Base-by-base conservation (phyloP, 345 rosid species). In the Gossypium ekmanianum region DNA sequence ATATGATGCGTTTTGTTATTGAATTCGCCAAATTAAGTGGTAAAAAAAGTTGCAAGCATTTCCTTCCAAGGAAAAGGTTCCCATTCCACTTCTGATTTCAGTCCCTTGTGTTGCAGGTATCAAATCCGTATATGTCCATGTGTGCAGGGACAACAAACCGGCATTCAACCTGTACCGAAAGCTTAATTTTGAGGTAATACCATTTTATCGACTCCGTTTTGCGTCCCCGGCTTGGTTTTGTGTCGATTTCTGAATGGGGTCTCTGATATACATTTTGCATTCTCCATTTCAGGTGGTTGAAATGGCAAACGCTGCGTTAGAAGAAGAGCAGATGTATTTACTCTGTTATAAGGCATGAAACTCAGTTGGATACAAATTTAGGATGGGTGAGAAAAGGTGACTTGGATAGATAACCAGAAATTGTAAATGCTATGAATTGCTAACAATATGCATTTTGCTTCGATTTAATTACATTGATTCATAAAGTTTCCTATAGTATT, bases 151-250 rank as follows among this genome's bases (percentile, higher is more conserved):
- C 81, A 94, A 94, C 77, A 52, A 43, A 61, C 81, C 85, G 66
- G 98, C 97, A 11, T 89, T 84, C 71, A 75, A 87, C 24, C 82
- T 92, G 75, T 94, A 92, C 27, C 50, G 81, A 43, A 88, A 88
- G 82, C 81, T 85, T 69, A 92, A 90, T 45, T 92, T 94, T 71
- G 68, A 92, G 97, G 98, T 92, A 88, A 76, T 17, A 57, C 39
- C 26, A 34, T 64, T 55, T 9, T 55, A 20, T 29, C 72, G 58
- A 27, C 61, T 74, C 27, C 64, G n/a, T 78, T 11, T 63, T 47
- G 5, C 16, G 18, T 44, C 11, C 7, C 41, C 7, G 7, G 41
- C 7, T 34, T 34, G 41, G 41, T 34, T 34, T 34, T 5, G 7
- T 57, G 16, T 44, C 74, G 22, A 43, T 65, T n/a, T 26, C 22